phyloP scores from a whole-genome alignment of 2,329 filamentous ascomycete species.

The Rachicladosporium sp. region DNA sequence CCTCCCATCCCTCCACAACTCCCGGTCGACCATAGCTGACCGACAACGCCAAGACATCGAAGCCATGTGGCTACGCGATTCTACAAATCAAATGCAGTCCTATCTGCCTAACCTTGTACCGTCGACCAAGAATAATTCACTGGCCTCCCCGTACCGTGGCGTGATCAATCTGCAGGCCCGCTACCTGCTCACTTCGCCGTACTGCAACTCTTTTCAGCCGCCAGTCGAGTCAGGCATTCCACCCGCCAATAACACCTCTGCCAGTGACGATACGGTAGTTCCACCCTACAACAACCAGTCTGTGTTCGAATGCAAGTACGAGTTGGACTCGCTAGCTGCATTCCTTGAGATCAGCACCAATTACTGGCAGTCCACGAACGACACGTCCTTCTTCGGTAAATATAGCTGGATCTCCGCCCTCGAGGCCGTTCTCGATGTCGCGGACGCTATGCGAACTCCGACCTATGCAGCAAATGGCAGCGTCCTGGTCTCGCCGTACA shows the following conservation, averaged over 20 bases:
- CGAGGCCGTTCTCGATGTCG: constrained; percentile 32
- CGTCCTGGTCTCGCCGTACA: constrained; percentile 33
- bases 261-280: constrained; percentile 29
- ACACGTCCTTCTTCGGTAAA: constrained; percentile 35
- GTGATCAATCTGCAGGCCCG: constrained; percentile 60
- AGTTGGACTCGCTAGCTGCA: constrained; percentile 40
- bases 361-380: constrained; percentile 39
- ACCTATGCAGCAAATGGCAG: constrained; percentile 36
- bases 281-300: constrained; percentile 31
- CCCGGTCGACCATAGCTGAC: no score
- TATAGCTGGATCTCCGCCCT: constrained; percentile 37
- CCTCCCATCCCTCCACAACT: no score
- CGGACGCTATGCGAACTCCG: constrained; percentile 34
- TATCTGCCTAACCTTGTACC: constrained; percentile 50
- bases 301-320: constrained; percentile 44
- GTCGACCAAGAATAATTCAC: constrained; percentile 41
- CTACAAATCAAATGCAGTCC: constrained; percentile 59
- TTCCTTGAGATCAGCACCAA: constrained; percentile 38
- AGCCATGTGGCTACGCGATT: constrained; percentile 43
- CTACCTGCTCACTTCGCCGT: constrained; percentile 50
- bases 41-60: constrained; percentile 29
- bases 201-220: constrained; percentile 42
- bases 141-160: constrained; percentile 56
- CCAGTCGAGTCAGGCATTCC: constrained; percentile 35
- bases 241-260: constrained; percentile 27